Evolutionary conservation across 2,329 filamentous ascomycete genomes (phyloP), one percentile per base, ranked within the genome.

Genomic region (Pseudogymnoascus sp.): DNA sequence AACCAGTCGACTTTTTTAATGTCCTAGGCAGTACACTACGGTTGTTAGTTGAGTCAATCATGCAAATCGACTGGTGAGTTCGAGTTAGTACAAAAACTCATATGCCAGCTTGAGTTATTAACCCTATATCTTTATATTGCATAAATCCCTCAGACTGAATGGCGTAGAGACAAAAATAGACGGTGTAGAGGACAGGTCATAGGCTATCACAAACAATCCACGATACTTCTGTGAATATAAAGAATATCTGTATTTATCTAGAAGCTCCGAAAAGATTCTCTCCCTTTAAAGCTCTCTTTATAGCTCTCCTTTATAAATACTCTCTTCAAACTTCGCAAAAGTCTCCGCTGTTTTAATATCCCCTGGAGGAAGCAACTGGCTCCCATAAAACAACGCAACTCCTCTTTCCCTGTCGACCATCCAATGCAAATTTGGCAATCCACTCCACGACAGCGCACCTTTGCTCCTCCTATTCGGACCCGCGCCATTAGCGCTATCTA

Each of bases 381-480:
- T 75, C 0, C 72, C 76, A 66, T 77, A 78, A 12, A 12, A 67
- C 12, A 74, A 71, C 59, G 73, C 75, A 11, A 79, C 23, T 1
- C 74, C 77, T 7, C 73, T 72, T 25, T 73, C 68, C 1, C 74
- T 63, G 66, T 71, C 70, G 67, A 78, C 67, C 23, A 63, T 38
- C 62, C 62, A 63, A 14, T 35, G 18, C 12, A 35, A 61, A 18
- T 47, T 61, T 1, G 62, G 21, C 38, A 63, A 40, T 16, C 62
- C 62, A 38, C 56, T 59, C 62, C 62, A 63, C 16, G 31, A 44
- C 21, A 63, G 42, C 10, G 62, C 60, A 1, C 77, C 75, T 2
- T 66, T 72, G 0, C 81, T 81, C 7, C 84, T 76, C 0, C 84
- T 84, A 2, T 84, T 83, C 1, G 18, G 42, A 37, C 37, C 59